Evolutionary conservation across 1,139 yeast species (phyloP).

Genomic region (Pichia sp.): DNA sequence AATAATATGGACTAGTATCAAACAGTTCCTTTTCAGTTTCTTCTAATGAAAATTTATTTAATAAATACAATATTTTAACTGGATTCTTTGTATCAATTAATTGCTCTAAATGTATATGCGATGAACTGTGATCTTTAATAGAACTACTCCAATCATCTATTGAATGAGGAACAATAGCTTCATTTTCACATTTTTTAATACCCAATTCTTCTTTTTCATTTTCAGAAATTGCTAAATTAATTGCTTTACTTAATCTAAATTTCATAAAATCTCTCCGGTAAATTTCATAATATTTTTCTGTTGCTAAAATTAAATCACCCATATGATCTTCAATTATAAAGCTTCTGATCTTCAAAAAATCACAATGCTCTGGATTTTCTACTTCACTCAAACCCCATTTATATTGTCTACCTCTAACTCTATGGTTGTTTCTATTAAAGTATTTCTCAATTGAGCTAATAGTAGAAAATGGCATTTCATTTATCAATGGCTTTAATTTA

Average conservation of each 20-base stretch:
- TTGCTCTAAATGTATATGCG: conserved; percentile 28
- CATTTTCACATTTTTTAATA: conserved; percentile 18
- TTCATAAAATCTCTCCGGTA: conserved; percentile 42
- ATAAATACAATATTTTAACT: conserved; percentile 32
- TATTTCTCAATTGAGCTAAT: conserved; percentile 43
- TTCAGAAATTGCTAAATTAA: conserved; percentile 19
- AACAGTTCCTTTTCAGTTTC: conserved; percentile 36
- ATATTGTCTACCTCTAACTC: conserved; percentile 59
- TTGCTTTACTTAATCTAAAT: conserved; percentile 34
- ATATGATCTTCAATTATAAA: conserved; percentile 47
- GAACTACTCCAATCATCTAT: conserved; percentile 26
- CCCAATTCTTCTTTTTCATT: conserved; percentile 20
- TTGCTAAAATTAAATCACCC: conserved; percentile 52
- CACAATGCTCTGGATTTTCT: conserved; percentile 61
- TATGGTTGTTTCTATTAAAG: conserved; percentile 31
- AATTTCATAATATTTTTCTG: conserved; percentile 50
- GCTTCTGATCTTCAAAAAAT: conserved; percentile 48
- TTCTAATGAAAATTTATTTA: conserved; percentile 35
- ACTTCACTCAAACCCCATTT: conserved; percentile 72
- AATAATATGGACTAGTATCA: conserved; percentile 43
- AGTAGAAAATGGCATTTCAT: conserved; percentile 51
- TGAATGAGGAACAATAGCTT: conserved; percentile 23
- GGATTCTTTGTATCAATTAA: conserved; percentile 22
- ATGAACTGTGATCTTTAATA: conserved; percentile 20
- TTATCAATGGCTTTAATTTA: conserved; percentile 23